Base-by-base conservation (phyloP, 2,329 filamentous ascomycete species). In the Pseudofabraea citricarpa region DNA sequence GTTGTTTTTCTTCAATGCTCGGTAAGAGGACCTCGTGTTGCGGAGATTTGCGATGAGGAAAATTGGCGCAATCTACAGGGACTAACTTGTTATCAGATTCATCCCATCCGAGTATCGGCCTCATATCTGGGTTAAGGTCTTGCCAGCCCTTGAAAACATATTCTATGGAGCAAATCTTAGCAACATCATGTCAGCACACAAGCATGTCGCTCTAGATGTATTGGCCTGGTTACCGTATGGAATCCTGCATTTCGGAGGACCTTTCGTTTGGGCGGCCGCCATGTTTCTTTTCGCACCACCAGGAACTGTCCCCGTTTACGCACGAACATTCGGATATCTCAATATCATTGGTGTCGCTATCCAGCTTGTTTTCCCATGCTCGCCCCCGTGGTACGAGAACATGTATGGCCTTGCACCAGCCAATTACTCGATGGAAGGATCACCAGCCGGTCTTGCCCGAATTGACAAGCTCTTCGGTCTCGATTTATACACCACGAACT, bases 361-460 rank as follows among this genome's bases (percentile, higher is more conserved):
- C 52, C 90, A 96, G 68, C 75, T 96, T 42, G 66, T 90, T 49
- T 94, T 96, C 67, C 91, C 91, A 1, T 96, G 91, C 72, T 93
- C 90, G 19, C 88, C 91, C 20, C 91, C 91, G 2, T 97, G 91
- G 91, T 97, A 96, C 61, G 91, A 96, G 73, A 94, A 93, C 65
- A 75, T 87, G 58, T 89, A 95, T 64, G 91, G 91, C 13, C 72
- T 96, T 40, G 88, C 88, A 22, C 90, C 91, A 2, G 91, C 91
- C 38, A 89, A 93, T 57, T 96, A 96, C 68, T 87, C 86, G 36
- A 95, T 97, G 75, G 74, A 79, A 35, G 91, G 91, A 39, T 91
- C 88, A 36, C 90, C 91, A 1, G 91, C 90, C 10, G 91, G 91
- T 40, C 77, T 97, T 48, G 87, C 86, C 49, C 85, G 90, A 18